Base-by-base conservation (phyloP, 352 stramenopile genomes). In the Globisporangium emineosum region DNA sequence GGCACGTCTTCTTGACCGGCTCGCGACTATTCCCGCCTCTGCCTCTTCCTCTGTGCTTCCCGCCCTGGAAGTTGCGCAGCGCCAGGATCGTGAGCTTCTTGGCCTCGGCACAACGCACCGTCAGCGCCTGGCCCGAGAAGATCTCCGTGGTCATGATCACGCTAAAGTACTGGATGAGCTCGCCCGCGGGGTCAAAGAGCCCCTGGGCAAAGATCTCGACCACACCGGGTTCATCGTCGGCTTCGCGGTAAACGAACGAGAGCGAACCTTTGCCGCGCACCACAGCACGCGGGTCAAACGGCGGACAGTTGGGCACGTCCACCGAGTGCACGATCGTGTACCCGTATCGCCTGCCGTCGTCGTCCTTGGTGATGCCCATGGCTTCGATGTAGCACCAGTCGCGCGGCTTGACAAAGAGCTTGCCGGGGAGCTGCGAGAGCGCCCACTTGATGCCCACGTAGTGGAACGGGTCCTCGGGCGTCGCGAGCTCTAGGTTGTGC, bases 401-500 rank as follows among this genome's bases (percentile, higher is more conserved):
- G 51, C 71, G 68, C 35, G 66, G 52, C 21, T 57, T 47, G 64
- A 78, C 61, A 37, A 78, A 27, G 19, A 60, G n/a, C n/a, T 21
- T 56, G 51, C 54, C 1, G 45, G 75, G 71, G 7, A 79, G 65
- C 53, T 83, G 71, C 37, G 74, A 75, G 23, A 81, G 51, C 6
- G 69, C 65, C 79, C 79, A 87, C 56, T 86, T 86, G 35, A 88
- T 58, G 3, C 77, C 77, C 13, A 88, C 27, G 56, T 75, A 86
- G 30, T 83, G 73, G 45, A 86, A 74, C 32, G 77, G 79, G n/a
- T 85, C 69, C 0, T 68, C 56, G 0, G 65, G 60, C 17, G 70
- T 72, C 17, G 72, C 75, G 12, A 74, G 52, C 45, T 86, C 76
- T 40, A 88, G 51, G 25, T 68, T 81, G 29, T 64, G 64, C 5